Base-by-base conservation (phyloP, 2,329 filamentous ascomycete genomes). In the Fusarium humuli region DNA sequence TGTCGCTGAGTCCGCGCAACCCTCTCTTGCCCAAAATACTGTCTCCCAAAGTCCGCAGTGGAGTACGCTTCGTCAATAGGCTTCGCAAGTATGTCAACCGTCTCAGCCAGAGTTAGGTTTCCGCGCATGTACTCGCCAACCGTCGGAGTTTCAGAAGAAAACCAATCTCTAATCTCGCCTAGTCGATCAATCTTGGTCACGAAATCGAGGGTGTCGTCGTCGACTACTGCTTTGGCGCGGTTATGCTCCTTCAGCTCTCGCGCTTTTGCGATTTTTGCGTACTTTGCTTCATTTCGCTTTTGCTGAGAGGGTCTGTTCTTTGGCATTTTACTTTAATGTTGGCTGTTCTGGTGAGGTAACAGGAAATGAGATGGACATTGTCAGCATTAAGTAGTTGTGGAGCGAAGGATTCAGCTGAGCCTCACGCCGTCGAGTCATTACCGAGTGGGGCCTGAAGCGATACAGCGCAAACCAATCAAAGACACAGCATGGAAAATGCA, bases 241-340 rank as follows among this genome's bases (percentile, higher is more conserved):
- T 25, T 27, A 5, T 63, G 11, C 6, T 62, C n/a, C 1, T 1
- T 8, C 0, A 25, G 11, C 0, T 48, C 49, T 2, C 8, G 2
- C 0, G 1, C 0, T 20, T 16, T 27, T 2, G 12, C 22, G 1
- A 20, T 16, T 5, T 7, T 11, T 0, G 14, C 34, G 0, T 23
- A 6, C 23, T 42, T 63, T 1, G 22, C 16, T 6, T 29, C 2
- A 3, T 57, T 34, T 20, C 64, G 29, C 11, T 53, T 67, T 5
- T 40, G 14, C 9, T 63, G 37, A 0, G 49, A 57, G 2, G 29
- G 63, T 2, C 64, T 67, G 3, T 67, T 67, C 5, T 57, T 63
- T 0, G 64, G 57, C 57, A 65, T 65, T 13, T 3, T 22, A 2
- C 6, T 20, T 4, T 10, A 5, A 3, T 23, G 16, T 14, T 22